Conservation (phyloP, 352 stramenopile species). For the Phytopythium kandeliae region DNA sequence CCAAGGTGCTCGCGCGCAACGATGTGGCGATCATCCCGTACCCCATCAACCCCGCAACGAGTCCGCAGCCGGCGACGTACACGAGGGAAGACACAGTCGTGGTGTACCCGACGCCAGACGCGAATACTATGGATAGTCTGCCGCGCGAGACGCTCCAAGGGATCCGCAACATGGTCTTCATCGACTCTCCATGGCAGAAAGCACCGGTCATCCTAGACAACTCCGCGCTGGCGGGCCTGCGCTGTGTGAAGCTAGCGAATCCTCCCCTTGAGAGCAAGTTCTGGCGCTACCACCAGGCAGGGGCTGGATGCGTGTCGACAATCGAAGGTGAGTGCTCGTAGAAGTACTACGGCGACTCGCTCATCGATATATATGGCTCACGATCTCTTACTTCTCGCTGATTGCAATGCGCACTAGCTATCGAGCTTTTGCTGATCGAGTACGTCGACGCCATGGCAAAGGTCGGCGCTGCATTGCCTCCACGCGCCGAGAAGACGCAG, state of each 20-base stretch:
- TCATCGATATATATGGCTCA: too few species aligned
- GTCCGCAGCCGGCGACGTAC: slow-evolving; percentile 27
- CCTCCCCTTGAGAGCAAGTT: slow-evolving; percentile 82
- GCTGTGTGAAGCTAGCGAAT: slow-evolving; percentile 73
- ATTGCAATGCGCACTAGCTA: slow-evolving; percentile 24
- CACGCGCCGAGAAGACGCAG: slow-evolving; percentile 26
- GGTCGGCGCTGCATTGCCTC: slow-evolving; percentile 23
- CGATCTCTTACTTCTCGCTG: too few species aligned
- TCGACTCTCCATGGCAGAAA: slow-evolving; percentile 86
- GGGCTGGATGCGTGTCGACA: slow-evolving; percentile 81
- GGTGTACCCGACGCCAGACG: slow-evolving; percentile 75
- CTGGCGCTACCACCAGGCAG: slow-evolving; percentile 84
- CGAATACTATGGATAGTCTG: slow-evolving; percentile 59
- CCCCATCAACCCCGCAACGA: slow-evolving; percentile 22
- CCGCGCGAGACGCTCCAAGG: slow-evolving; percentile 44
- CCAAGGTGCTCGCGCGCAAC: slow-evolving; percentile 65
- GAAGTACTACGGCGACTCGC: too few species aligned
- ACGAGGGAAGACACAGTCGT: slow-evolving; percentile 58
- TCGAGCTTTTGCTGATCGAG: slow-evolving; percentile 80
- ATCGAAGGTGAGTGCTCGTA: slow-evolving; percentile 89
- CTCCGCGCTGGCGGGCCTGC: slow-evolving; percentile 40
- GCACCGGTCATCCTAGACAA: slow-evolving; percentile 67
- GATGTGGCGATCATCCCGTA: slow-evolving; percentile 72
- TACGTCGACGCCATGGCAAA: slow-evolving; percentile 41
- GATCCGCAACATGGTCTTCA: slow-evolving; percentile 76